Base-by-base conservation (phyloP, 495 filamentous ascomycete genomes). In the Penicillium cataractarum region DNA sequence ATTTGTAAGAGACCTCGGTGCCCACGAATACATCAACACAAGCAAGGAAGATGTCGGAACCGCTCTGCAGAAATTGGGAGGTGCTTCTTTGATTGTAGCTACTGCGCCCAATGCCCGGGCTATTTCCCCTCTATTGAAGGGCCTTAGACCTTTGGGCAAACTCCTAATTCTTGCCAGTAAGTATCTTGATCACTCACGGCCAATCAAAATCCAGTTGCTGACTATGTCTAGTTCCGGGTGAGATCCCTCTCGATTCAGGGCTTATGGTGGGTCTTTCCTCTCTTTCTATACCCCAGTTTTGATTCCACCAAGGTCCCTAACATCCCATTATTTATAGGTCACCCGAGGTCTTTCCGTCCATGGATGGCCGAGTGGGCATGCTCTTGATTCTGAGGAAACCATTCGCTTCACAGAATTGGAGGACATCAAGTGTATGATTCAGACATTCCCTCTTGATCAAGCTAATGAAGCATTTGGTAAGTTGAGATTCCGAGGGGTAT, bases 1-100 rank as follows among this genome's bases (percentile, higher is more conserved):
- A 33, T 87, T 89, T 61, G 88, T 85, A 0, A 69, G 74, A 10
- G 53, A 87, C 67, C 78, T 91, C 6, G 89, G 89, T 17, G 89
- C 89, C 0, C 86, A 84, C 65, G 83, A 87, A 53, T 91, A 90
- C 72, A 80, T 91, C 65, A 86, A 91, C 72, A 75, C 76, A 17
- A 82, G 78, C 64, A 82, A 81, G 54, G 77, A 79, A 24, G 83
- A 89, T 60, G 68, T 77, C 1, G 80, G 73, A 5, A 67, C 76
- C 58, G 79, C 75, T 19, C 74, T 91, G 29, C 72, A 82, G 71
- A 77, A 75, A 32, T 58, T 91, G 24, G 88, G 89, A 26, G 88
- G 87, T 8, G 89, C 88, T 3, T 73, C 81, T 1, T 65, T 89
- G 57, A 82, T 91, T 55, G 81, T 91, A 12, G 71, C 83, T 6